Evolutionary conservation across 345 rosid genomes (phyloP), one percentile per base, ranked within the genome.

Genomic region (Linum trigynum): DNA sequence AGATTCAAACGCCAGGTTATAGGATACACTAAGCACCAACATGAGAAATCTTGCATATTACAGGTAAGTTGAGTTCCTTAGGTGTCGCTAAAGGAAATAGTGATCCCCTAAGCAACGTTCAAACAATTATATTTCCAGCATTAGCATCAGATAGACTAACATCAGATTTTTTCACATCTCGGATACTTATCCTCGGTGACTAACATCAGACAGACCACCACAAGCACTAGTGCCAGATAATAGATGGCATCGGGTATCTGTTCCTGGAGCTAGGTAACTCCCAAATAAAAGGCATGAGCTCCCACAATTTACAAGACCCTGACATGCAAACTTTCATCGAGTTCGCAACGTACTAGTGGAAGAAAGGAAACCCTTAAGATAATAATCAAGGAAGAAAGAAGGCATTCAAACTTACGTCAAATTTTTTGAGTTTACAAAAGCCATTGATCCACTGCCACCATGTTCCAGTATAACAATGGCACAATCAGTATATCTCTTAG

Each of bases 401-500:
- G 11, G 9, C 7, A 62, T 58, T 40, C 9, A 65, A 12, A 75
- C 98, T 81, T 74, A 94, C 96, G 99, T 90, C 75, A 88, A 51
- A 53, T 73, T 66, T 81, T 94, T 90, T 61, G 91, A 81, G 79
- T 94, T 94, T 70, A 70, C 67, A 75, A 85, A 67, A 72, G 86
- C 79, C 97, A 94, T 94, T 67, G 99, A 94, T 74, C 78, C 78
- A 69, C 86, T 85, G 53, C 99, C 97, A 57, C 96, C 92, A 76
- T 85, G 83, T 75, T 90, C 97, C 88, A 92, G 69, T 72, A 92
- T 81, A 65, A 86, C 91, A 80, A 86, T 71, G 55, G 99, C 97
- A 74, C 97, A 94, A 74, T 90, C 97, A 55, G 96, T 88, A 74
- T 84, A 87, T 77, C 83, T 94, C 80, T 85, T 90, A 77, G 96